These are phyloP conservation scores for Vachellia collinsii DNA, from an alignment of 306 rosid genomes.

Conservation along the genomic window DNA sequence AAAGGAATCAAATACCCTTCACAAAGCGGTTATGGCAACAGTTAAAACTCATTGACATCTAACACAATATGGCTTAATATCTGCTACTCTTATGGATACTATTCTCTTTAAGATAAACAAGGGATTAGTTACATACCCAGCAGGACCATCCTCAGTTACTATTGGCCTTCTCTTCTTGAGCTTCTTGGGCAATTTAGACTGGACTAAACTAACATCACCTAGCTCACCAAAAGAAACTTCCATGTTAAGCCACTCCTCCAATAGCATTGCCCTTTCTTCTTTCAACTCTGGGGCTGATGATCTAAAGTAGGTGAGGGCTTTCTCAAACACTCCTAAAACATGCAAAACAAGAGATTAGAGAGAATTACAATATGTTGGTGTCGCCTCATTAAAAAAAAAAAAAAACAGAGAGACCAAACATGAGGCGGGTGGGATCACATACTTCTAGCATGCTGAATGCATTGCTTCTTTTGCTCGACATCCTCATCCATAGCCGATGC, in stretches of 20 bases:
- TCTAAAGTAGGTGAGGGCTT: slow-evolving; percentile 75
- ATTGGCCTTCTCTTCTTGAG: slow-evolving; percentile 86
- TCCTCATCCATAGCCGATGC: slow-evolving; percentile 59
- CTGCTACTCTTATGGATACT: background rate
- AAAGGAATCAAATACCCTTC: background rate
- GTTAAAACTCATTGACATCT: background rate
- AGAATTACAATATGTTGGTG: slow-evolving; percentile 19
- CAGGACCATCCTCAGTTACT: slow-evolving; percentile 71
- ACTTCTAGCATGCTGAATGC: slow-evolving; percentile 78
- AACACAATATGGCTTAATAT: too few species aligned
- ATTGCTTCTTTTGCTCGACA: slow-evolving; percentile 57
- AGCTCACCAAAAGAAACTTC: slow-evolving; percentile 70
- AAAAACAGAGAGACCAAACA: background rate
- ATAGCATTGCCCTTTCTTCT: slow-evolving; percentile 91
- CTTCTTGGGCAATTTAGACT: slow-evolving; percentile 87
- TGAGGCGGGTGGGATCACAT: slow-evolving; percentile 34
- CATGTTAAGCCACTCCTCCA: slow-evolving; percentile 92
- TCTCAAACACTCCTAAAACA: slow-evolving; percentile 81
- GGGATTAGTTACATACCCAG: slow-evolving; percentile 62
- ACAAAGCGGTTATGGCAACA: background rate
- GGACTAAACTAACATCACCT: slow-evolving; percentile 81
- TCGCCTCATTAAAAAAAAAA: background rate
- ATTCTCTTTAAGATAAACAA: background rate
- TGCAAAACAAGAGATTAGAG: slow-evolving; percentile 1
- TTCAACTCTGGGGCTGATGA: slow-evolving; percentile 88